Evolutionary conservation across 805 yeast species (phyloP).

Genomic region (Pichia scutulata): DNA sequence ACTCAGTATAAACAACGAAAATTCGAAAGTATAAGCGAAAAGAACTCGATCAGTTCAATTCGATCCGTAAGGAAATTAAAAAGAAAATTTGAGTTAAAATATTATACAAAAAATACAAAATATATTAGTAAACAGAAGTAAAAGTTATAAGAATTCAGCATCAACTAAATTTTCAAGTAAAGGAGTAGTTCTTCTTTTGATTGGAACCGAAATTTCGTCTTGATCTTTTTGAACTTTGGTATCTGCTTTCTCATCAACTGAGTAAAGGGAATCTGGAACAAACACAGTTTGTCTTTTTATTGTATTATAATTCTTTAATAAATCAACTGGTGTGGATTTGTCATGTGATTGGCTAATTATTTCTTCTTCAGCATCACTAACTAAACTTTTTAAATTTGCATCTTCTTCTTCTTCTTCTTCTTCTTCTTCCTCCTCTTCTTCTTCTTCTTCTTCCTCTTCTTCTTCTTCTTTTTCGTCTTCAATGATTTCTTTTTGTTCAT

Average conservation of each 20-base stretch:
- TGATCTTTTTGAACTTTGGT: neutral
- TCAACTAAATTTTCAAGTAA: constrained; percentile 18
- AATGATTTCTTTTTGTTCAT: neutral
- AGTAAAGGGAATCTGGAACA: constrained; percentile 14
- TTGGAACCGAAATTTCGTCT: neutral
- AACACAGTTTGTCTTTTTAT: constrained; percentile 19
- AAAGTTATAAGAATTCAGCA: constrained; percentile 15
- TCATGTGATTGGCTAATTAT: neutral
- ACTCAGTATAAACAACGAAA: no score
- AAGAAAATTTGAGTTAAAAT: no score
- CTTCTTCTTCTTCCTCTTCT: neutral
- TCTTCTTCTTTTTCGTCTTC: neutral
- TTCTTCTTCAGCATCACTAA: neutral
- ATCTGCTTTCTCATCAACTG: constrained; percentile 3
- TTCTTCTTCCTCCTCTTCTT: constrained; percentile 1
- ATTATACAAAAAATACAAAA: no score
- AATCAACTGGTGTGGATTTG: neutral
- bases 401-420: neutral
- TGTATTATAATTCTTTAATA: constrained; percentile 24
- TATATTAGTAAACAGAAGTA: neutral
- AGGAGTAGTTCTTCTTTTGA: constrained; percentile 11
- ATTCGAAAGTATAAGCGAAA: no score
- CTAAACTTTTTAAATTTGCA: neutral
- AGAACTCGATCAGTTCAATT: no score
- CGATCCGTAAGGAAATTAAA: no score